Evolutionary conservation across 495 filamentous ascomycete species (phyloP).

Genomic region (Sporormia fimetaria): DNA sequence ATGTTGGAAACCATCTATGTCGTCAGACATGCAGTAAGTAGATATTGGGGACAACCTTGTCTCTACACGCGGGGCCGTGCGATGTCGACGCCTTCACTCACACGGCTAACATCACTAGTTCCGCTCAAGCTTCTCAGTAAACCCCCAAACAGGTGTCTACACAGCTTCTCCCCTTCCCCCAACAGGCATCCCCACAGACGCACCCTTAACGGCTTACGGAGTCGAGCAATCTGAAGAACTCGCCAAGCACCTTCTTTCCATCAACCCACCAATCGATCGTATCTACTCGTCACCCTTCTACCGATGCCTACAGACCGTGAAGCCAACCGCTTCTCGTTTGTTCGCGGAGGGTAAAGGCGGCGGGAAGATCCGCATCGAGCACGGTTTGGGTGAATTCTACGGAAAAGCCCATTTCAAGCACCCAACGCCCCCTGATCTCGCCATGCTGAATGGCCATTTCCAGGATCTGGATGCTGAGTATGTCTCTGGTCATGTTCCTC

Average conservation of each 20-base stretch:
- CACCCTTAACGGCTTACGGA: slow-evolving; percentile 76
- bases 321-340: slow-evolving; percentile 51
- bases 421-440: slow-evolving; percentile 56
- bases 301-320: slow-evolving; percentile 80
- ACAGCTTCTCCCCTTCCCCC: slow-evolving; percentile 47
- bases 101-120: slow-evolving; percentile 50
- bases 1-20: background rate
- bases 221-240: slow-evolving; percentile 75
- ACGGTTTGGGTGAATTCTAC: slow-evolving; percentile 85
- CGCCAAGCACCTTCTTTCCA: slow-evolving; percentile 46
- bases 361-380: slow-evolving; percentile 53
- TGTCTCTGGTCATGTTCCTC: slow-evolving; percentile 50
- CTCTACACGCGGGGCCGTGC: too few species aligned
- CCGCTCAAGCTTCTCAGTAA: slow-evolving; percentile 77
- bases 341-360: slow-evolving; percentile 28
- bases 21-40: too few species aligned
- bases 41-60: too few species aligned
- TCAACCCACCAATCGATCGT: slow-evolving; percentile 56
- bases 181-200: slow-evolving; percentile 75
- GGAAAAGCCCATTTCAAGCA: slow-evolving; percentile 71
- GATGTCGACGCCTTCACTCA: slow-evolving; percentile 13
- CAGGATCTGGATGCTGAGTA: slow-evolving; percentile 44
- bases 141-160: slow-evolving; percentile 67
- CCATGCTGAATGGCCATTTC: slow-evolving; percentile 53
- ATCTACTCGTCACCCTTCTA: slow-evolving; percentile 85